Evolutionary conservation across 257 asterid genomes (phyloP).

Genomic region (Plantago major): DNA sequence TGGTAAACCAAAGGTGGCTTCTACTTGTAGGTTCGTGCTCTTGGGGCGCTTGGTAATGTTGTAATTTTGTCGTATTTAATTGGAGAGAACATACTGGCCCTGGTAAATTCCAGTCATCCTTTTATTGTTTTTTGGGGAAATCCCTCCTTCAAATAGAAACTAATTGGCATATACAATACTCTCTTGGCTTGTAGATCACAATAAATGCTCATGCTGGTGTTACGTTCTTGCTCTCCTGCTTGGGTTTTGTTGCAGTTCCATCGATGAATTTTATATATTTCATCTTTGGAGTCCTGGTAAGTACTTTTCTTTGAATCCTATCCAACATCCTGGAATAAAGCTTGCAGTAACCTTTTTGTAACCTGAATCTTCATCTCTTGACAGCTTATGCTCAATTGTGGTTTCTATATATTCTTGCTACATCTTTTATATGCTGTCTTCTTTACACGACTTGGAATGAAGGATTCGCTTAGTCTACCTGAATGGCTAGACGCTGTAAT

Average conservation of each 20-base stretch:
- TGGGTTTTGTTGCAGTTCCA: conserved; percentile 67
- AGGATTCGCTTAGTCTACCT: conserved; percentile 64
- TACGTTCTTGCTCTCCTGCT: conserved; percentile 51
- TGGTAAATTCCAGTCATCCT: conserved; percentile 44
- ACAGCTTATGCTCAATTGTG: conserved; percentile 87
- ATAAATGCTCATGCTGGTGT: conserved; percentile 76
- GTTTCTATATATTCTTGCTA: conserved; percentile 63
- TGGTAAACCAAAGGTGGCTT: conserved; percentile 14
- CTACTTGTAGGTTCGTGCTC: conserved; percentile 71
- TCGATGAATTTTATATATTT: conserved; percentile 68
- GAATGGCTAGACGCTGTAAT: conserved; percentile 76
- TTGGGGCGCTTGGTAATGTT: conserved; percentile 80
- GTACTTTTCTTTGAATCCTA: conserved; percentile 8
- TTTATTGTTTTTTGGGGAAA: background rate
- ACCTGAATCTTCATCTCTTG: conserved; percentile 7
- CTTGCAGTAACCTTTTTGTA: background rate
- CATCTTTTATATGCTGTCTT: conserved; percentile 85
- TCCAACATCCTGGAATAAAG: conserved; percentile 1
- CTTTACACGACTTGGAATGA: conserved; percentile 75
- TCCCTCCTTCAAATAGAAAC: conserved; percentile 1
- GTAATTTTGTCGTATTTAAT: conserved; percentile 72
- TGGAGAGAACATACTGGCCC: conserved; percentile 83
- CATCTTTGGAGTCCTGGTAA: conserved; percentile 78
- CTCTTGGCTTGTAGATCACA: conserved; percentile 51
- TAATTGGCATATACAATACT: background rate